Percentiles rank a stretch among this genome's conserved stretches.
These are phyloP conservation scores for Neofusicoccum kwambonambiense DNA, from an alignment of 2,329 filamentous ascomycete genomes.

Conservation along the genomic window DNA sequence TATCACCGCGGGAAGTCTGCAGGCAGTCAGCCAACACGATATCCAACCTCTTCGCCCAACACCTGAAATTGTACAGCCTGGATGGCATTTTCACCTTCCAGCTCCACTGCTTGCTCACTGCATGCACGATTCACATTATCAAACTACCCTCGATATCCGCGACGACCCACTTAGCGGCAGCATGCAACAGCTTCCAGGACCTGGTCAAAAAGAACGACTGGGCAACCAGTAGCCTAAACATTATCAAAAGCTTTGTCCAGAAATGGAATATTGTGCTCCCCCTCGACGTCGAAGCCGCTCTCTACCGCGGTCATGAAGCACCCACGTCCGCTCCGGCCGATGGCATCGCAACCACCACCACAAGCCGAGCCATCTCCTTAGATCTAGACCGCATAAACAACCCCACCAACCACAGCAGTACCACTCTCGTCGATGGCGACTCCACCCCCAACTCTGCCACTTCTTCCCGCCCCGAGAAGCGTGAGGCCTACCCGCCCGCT, in stretches of 20 bases:
- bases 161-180: slow-evolving; percentile 48
- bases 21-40: slow-evolving; percentile 22
- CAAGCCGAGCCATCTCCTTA: not conserved
- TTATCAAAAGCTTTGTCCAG: slow-evolving; percentile 22
- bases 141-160: slow-evolving; percentile 23
- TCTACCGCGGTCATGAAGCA: slow-evolving; percentile 20
- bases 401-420: not conserved
- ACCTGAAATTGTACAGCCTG: slow-evolving; percentile 21
- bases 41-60: slow-evolving; percentile 22
- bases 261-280: slow-evolving; percentile 27
- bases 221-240: slow-evolving; percentile 21
- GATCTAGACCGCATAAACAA: slow-evolving; percentile 9
- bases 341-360: not conserved
- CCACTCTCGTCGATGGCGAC: not conserved
- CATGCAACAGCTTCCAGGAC: slow-evolving; percentile 26
- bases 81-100: slow-evolving; percentile 24
- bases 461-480: not conserved
- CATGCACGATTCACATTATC: slow-evolving; percentile 25
- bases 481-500: not conserved
- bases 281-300: slow-evolving; percentile 23
- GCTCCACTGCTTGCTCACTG: slow-evolving; percentile 24
- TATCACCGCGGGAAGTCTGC: slow-evolving; percentile 22
- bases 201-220: slow-evolving; percentile 22
- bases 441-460: not conserved
- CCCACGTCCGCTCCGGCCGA: not conserved